Evolutionary conservation across 192 early-diverging fungal species (phyloP).

Genomic region (Mortierella antarctica): DNA sequence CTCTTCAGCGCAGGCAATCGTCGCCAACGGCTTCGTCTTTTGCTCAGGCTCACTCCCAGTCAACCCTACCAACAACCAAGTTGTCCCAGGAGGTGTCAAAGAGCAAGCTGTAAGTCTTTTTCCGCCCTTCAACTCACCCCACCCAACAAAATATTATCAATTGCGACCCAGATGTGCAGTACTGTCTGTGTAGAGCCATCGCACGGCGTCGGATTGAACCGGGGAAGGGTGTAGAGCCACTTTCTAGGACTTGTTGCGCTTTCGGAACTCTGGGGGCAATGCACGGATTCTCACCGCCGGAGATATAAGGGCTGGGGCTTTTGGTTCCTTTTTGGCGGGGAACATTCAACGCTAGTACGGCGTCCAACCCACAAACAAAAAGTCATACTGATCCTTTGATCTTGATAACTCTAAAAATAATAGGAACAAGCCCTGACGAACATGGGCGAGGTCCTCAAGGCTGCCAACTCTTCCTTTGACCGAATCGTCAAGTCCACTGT

Average conservation of each 20-base stretch:
- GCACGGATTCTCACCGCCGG: too few species aligned
- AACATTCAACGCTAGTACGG: too few species aligned
- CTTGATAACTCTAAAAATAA: slow-evolving; percentile 7
- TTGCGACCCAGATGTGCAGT: too few species aligned
- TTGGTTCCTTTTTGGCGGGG: too few species aligned
- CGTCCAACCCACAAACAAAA: not conserved
- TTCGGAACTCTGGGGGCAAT: too few species aligned
- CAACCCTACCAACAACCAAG: slow-evolving; percentile 80
- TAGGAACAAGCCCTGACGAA: slow-evolving; percentile 81
- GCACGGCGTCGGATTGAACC: not conserved
- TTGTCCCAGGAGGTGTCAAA: slow-evolving; percentile 75
- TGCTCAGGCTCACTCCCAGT: slow-evolving; percentile 83
- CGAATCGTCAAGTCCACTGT: slow-evolving; percentile 97
- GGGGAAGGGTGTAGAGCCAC: too few species aligned
- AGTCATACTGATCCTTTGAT: too few species aligned
- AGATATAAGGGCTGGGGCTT: too few species aligned
- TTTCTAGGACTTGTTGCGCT: too few species aligned
- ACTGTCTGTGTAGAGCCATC: too few species aligned
- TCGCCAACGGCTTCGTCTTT: slow-evolving; percentile 85
- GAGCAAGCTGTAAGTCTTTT: slow-evolving; percentile 69
- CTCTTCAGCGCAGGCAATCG: slow-evolving; percentile 72
- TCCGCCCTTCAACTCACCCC: not conserved
- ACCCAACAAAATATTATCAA: slow-evolving; percentile 22
- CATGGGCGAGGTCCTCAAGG: slow-evolving; percentile 85
- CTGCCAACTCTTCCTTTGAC: slow-evolving; percentile 79